Percentiles rank a stretch among this genome's conserved stretches.
Evolutionary conservation across 2,329 filamentous ascomycete genomes (phyloP).

Genomic region (Diaporthe helianthi): DNA sequence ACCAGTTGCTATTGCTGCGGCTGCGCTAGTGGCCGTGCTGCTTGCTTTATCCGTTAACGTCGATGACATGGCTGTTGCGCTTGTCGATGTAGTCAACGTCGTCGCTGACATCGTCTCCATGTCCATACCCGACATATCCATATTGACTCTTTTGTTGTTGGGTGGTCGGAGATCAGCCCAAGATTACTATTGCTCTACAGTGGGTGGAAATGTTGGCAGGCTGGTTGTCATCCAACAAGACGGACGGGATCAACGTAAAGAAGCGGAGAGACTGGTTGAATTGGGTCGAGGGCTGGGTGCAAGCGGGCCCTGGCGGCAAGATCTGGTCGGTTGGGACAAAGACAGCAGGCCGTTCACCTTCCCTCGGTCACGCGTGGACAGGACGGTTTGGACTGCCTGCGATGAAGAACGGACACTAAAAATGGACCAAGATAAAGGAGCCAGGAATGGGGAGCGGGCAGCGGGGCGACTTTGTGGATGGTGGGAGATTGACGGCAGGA

Average conservation of each 20-base stretch:
- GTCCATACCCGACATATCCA: slow-evolving; percentile 19
- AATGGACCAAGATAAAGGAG: slow-evolving; percentile 2
- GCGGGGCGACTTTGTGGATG: background rate
- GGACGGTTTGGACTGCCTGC: background rate
- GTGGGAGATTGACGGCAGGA: background rate
- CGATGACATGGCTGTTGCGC: background rate
- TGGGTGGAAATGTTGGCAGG: background rate
- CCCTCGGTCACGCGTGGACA: background rate
- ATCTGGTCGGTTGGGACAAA: background rate
- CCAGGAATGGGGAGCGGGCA: slow-evolving; percentile 1
- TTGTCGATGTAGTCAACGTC: slow-evolving; percentile 8
- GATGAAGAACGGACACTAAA: background rate
- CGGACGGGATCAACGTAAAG: background rate
- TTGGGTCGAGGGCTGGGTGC: background rate
- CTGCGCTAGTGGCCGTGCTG: background rate
- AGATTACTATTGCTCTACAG: background rate
- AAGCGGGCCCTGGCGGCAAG: background rate
- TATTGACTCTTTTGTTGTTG: background rate
- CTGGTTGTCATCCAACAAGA: background rate
- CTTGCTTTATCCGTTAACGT: background rate
- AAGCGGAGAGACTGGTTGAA: background rate
- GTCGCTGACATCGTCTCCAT: slow-evolving; percentile 5
- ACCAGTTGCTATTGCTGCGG: background rate
- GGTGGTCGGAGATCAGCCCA: background rate
- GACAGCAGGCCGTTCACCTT: background rate